phyloP scores from a whole-genome alignment of 768 basidiomycete species.

The Trametes villosa region DNA sequence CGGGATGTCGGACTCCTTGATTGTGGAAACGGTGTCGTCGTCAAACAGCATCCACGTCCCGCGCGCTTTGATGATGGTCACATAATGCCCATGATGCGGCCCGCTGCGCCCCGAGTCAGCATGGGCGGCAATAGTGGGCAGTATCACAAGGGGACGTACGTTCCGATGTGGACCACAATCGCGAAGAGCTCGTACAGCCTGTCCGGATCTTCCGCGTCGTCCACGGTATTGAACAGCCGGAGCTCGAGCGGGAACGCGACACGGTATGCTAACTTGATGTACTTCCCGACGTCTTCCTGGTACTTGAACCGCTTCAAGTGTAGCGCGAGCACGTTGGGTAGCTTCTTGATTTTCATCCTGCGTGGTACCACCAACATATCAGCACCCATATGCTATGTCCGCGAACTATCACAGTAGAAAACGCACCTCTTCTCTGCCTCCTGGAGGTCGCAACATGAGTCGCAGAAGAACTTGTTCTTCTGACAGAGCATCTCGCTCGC shows the following conservation, averaged over 20 bases:
- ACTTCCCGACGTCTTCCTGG: constrained; percentile 87
- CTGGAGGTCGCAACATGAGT: constrained; percentile 93
- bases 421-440: constrained; percentile 96
- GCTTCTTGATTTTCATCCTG: constrained; percentile 98
- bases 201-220: constrained; percentile 90
- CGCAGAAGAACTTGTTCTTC: constrained; percentile 98
- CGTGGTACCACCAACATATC: neutral
- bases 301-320: constrained; percentile 99
- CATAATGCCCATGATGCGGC: constrained; percentile 98
- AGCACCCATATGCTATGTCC: neutral
- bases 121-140: neutral
- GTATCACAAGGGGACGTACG: constrained; percentile 47
- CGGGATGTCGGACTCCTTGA: constrained; percentile 88
- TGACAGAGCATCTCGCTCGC: constrained; percentile 98
- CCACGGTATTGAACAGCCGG: constrained; percentile 95
- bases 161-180: constrained; percentile 99
- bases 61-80: constrained; percentile 88
- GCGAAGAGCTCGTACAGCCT: constrained; percentile 93
- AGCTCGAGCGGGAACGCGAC: constrained; percentile 96
- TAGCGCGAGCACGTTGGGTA: constrained; percentile 93
- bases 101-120: constrained; percentile 56
- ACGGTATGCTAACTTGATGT: constrained; percentile 95
- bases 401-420: neutral
- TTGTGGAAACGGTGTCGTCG: constrained; percentile 88
- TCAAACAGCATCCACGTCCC: constrained; percentile 91